Percentiles rank a stretch among this genome's conserved stretches.
These are phyloP conservation scores for Abrus precatorius DNA, from an alignment of 306 rosid genomes.

Conservation along the genomic window DNA sequence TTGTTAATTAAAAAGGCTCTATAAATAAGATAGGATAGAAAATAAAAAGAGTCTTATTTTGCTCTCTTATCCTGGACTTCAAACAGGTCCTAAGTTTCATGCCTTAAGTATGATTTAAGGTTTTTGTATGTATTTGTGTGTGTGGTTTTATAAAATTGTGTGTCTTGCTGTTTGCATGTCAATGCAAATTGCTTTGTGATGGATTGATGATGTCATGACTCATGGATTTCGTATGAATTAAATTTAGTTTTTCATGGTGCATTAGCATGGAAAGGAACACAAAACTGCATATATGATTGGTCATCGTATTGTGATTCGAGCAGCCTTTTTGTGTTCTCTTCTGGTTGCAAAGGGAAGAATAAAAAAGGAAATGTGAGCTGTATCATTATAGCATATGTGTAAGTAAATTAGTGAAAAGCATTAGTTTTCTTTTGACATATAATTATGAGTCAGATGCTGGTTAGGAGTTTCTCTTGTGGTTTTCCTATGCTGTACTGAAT, in stretches of 20 bases:
- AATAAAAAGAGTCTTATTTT: too few species aligned
- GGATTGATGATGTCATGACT: background rate
- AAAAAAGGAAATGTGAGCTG: background rate
- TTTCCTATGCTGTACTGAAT: conserved; percentile 29
- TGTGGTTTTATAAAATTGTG: background rate
- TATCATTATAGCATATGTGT: background rate
- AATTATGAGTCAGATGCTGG: background rate
- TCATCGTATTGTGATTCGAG: background rate
- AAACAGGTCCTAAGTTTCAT: background rate
- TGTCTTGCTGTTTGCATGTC: background rate
- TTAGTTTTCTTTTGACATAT: conserved; percentile 26
- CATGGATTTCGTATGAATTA: background rate
- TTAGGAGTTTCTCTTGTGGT: conserved; percentile 26
- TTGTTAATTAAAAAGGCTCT: too few species aligned
- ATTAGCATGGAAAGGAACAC: background rate
- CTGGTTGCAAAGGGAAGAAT: background rate
- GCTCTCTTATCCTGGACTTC: too few species aligned
- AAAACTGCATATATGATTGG: background rate
- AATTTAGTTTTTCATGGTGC: background rate
- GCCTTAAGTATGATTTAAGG: conserved; percentile 20
- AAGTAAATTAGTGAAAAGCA: conserved; percentile 23
- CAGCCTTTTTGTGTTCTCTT: background rate
- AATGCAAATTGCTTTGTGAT: conserved; percentile 7
- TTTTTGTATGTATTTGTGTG: background rate
- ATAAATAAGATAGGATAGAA: too few species aligned